Evolutionary conservation across 2,329 filamentous ascomycete genomes (phyloP), one percentile per base, ranked within the genome.

Genomic region (Thielaviopsis punctulata): DNA sequence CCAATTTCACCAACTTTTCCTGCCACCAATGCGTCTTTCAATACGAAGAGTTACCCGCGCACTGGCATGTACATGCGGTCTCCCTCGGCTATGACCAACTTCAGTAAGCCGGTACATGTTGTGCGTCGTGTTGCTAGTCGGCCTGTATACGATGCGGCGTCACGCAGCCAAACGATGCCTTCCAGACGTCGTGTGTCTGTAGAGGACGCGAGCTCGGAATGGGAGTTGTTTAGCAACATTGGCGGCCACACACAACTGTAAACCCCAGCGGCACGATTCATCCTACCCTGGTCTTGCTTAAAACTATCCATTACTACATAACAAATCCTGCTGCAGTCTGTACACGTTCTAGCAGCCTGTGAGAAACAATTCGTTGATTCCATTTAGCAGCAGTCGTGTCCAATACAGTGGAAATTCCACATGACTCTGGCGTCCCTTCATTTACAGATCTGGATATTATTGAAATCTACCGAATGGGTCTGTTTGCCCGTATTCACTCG

Each of bases 181-280:
- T 45, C 52, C 30, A 48, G 49, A 23, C 45, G 49, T 39, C 33
- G 49, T 22, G 21, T 33, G 48, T 22, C 24, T 24, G 59, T 60
- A 19, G 59, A 59, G 27, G 57, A 60, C 19, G 59, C 58, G 25
- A 58, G 64, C 52, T 62, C 66, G 3, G 65, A 65, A 4, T 73
- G 69, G 70, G 70, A 69, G 56, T 68, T 72, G 59, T 73, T 69
- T 55, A 62, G 64, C 24, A 68, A 70, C 12, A 59, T 73, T 3
- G 71, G 71, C 30, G 71, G 71, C 6, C 46, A 52, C 23, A 55
- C 46, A 6, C 49, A 47, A 15, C 27, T 51, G 43, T 52, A 36
- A 54, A 15, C n/a, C 15, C 2, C n/a, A n/a, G n/a, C n/a, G n/a
- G 30, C 12, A n/a, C 30, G 2, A 4, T 36, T n/a, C n/a, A 1